phyloP scores from a whole-genome alignment of 73 alveolate genomes.

The Blepharisma japonicum region DNA sequence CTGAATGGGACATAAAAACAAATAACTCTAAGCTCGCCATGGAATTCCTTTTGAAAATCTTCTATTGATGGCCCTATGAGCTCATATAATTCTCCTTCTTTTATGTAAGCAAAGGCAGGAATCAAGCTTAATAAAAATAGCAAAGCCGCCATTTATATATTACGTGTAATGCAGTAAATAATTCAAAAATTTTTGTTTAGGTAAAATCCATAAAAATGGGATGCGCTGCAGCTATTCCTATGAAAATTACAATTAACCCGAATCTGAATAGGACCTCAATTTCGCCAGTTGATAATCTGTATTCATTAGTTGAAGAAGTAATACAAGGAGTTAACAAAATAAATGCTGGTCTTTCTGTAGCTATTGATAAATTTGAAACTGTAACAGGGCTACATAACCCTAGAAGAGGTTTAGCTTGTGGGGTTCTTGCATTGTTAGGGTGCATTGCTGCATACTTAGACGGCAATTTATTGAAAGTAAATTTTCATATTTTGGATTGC shows the following conservation, averaged over 20 bases:
- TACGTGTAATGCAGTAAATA: no score
- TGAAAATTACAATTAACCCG: slow-evolving; percentile 13
- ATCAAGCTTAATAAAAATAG: no score
- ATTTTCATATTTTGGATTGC: slow-evolving; percentile 1
- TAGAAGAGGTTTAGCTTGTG: slow-evolving; percentile 1
- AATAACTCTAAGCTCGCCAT: no score
- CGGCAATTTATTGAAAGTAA: slow-evolving; percentile 23
- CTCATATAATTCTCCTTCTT: no score
- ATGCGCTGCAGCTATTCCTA: slow-evolving; percentile 20
- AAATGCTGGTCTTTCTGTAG: slow-evolving; percentile 22
- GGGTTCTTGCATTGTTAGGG: neutral
- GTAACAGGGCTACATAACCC: neutral
- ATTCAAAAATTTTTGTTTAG: no score
- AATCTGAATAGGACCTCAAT: slow-evolving; percentile 6
- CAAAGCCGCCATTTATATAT: no score
- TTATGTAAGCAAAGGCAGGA: no score
- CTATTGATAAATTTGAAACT: slow-evolving; percentile 27
- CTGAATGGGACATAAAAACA: no score
- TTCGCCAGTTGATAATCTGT: neutral
- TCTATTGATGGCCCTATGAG: no score
- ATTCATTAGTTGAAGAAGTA: slow-evolving; percentile 13
- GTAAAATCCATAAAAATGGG: neutral
- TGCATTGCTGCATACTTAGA: slow-evolving; percentile 9
- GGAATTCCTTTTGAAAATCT: no score
- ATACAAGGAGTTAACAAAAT: slow-evolving; percentile 20